A percentile compares a stretch with the other conserved stretches of the same genome.
These are phyloP conservation scores for Periconia digitata DNA, from an alignment of 2,329 filamentous ascomycete genomes.

Conservation along the genomic window DNA sequence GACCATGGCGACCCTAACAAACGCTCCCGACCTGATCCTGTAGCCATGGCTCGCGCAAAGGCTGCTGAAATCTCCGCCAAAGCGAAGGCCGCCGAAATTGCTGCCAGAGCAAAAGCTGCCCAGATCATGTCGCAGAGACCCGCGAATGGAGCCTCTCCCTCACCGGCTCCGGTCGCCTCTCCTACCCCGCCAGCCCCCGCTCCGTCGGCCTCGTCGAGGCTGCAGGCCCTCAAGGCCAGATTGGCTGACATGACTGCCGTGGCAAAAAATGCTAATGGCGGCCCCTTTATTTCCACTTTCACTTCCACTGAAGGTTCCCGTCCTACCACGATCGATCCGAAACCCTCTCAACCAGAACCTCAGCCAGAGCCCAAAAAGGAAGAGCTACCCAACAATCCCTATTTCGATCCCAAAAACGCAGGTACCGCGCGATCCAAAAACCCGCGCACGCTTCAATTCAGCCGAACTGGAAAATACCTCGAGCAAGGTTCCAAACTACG, in stretches of 20 bases:
- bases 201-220: slow-evolving; percentile 12
- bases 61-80: slow-evolving; percentile 32
- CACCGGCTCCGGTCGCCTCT: not conserved
- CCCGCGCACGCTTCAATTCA: slow-evolving; percentile 80
- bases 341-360: slow-evolving; percentile 36
- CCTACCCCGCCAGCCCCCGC: slow-evolving; percentile 15
- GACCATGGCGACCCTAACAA: slow-evolving; percentile 43
- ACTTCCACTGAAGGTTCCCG: slow-evolving; percentile 46
- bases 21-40: slow-evolving; percentile 37
- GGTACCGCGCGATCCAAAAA: slow-evolving; percentile 61
- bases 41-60: slow-evolving; percentile 34
- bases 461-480: slow-evolving; percentile 96
- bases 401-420: slow-evolving; percentile 72
- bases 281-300: slow-evolving; percentile 34
- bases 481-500: slow-evolving; percentile 88
- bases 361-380: slow-evolving; percentile 49
- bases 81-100: slow-evolving; percentile 34
- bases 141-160: slow-evolving; percentile 15
- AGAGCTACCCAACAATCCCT: slow-evolving; percentile 73
- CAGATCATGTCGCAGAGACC: slow-evolving; percentile 10
- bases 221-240: slow-evolving; percentile 22
- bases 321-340: slow-evolving; percentile 55
- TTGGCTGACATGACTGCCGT: slow-evolving; percentile 10
- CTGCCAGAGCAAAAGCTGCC: not conserved
- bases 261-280: slow-evolving; percentile 44